Evolutionary conservation across 1,284 basidiomycete species (phyloP).

Genomic region (Amylostereum chailletii): DNA sequence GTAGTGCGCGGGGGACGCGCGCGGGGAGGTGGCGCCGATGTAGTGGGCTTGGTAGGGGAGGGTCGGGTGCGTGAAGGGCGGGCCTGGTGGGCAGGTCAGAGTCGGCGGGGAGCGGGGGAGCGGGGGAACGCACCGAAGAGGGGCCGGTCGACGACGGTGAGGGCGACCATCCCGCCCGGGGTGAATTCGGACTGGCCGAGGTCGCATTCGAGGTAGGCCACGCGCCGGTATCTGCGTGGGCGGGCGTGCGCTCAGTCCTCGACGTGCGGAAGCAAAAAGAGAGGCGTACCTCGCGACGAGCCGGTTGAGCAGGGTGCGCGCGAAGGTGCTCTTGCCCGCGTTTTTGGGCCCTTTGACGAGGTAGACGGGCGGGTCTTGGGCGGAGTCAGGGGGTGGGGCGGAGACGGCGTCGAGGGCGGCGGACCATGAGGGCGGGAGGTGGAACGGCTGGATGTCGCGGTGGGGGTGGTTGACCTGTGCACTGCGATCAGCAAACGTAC

Average conservation of each 20-base stretch:
- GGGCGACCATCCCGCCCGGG: conserved; percentile 76
- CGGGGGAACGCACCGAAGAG: conserved; percentile 54
- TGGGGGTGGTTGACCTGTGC: not conserved
- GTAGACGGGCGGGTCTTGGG: conserved; percentile 24
- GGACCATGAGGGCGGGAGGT: not conserved
- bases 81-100: conserved; percentile 43
- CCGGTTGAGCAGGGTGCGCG: conserved; percentile 66
- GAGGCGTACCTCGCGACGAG: conserved; percentile 42
- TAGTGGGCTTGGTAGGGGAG: conserved; percentile 75
- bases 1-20: conserved; percentile 76
- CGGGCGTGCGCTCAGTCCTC: too few species aligned
- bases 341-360: conserved; percentile 83
- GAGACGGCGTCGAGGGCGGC: not conserved
- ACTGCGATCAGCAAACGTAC: not conserved
- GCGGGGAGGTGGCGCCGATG: conserved; percentile 74
- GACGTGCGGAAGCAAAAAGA: too few species aligned
- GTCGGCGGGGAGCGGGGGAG: not conserved
- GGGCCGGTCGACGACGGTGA: conserved; percentile 64
- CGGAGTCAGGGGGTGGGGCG: not conserved
- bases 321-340: conserved; percentile 86
- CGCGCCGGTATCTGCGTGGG: conserved; percentile 51
- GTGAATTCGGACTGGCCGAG: conserved; percentile 93
- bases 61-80: conserved; percentile 76
- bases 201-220: conserved; percentile 91
- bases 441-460: conserved; percentile 1